Evolutionary conservation across 2,329 filamentous ascomycete species (phyloP).

Genomic region (Colletotrichum spaethianum): DNA sequence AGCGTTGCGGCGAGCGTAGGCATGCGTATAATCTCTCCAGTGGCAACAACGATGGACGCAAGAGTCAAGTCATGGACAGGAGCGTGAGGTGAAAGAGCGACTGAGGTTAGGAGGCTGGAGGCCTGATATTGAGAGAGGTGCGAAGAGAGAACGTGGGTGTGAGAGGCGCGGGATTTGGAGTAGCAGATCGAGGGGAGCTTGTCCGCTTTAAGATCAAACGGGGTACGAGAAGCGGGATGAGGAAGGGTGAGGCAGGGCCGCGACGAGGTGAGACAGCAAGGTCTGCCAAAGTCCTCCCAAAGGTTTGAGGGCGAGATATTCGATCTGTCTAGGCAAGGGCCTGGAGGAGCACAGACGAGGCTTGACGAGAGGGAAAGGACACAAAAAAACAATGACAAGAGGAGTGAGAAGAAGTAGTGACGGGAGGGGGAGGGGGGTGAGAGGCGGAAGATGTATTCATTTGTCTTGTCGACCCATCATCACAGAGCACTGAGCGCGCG

Average conservation of each 20-base stretch:
- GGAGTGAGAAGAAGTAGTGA: conserved; percentile 31
- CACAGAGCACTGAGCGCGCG: conserved; percentile 14
- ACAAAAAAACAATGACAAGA: conserved; percentile 35
- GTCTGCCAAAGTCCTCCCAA: conserved; percentile 34
- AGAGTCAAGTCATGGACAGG: neutral
- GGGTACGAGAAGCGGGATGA: conserved; percentile 38
- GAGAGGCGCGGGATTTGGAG: conserved; percentile 43
- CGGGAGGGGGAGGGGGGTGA: conserved; percentile 36
- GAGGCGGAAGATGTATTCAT: conserved; percentile 41
- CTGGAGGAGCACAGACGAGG: conserved; percentile 40
- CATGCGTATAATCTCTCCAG: conserved; percentile 11
- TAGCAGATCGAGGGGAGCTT: conserved; percentile 44
- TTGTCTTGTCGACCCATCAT: conserved; percentile 34
- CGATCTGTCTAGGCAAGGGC: conserved; percentile 42
- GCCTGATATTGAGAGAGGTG: conserved; percentile 42
- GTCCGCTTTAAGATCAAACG: conserved; percentile 48
- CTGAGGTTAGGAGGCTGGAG: conserved; percentile 41
- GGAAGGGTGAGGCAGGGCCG: conserved; percentile 35
- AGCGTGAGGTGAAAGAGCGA: conserved; percentile 40
- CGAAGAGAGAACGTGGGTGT: conserved; percentile 48
- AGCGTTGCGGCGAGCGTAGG: neutral
- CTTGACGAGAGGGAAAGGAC: conserved; percentile 35
- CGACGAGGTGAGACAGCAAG: conserved; percentile 40
- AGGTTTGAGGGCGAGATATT: conserved; percentile 39
- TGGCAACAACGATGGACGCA: conserved; percentile 29